A percentile compares a stretch with the other conserved stretches of the same genome.
phyloP scores from a whole-genome alignment of 371 early-diverging fungal species.

The Homolaphlyctis polyrhiza region DNA sequence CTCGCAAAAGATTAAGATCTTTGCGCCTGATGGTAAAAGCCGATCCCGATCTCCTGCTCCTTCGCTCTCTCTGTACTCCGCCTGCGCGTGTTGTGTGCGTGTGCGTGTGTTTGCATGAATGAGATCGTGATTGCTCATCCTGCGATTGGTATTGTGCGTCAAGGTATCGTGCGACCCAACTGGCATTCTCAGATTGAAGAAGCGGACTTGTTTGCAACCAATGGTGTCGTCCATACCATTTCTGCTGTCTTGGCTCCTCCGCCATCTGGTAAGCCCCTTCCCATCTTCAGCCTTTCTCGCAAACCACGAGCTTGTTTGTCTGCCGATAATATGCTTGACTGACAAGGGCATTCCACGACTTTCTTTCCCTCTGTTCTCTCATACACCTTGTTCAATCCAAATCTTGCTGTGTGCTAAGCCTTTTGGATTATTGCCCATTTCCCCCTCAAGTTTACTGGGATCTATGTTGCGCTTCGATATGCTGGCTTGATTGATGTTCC shows the following conservation, averaged over 20 bases:
- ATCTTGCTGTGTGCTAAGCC: too few species aligned
- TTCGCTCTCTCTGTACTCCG: too few species aligned
- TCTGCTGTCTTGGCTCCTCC: conserved; percentile 6
- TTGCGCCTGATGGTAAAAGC: neutral
- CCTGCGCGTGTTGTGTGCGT: too few species aligned
- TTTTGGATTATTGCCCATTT: conserved; percentile 7
- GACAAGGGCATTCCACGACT: too few species aligned
- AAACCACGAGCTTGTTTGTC: too few species aligned
- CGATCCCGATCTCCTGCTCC: neutral
- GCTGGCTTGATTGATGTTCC: conserved; percentile 4
- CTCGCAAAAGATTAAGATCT: conserved; percentile 12
- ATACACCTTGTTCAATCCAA: too few species aligned
- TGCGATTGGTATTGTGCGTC: neutral
- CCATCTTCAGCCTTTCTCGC: too few species aligned
- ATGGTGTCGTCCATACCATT: neutral
- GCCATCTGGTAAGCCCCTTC: too few species aligned
- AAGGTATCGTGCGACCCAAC: conserved; percentile 6
- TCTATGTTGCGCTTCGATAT: conserved; percentile 1
- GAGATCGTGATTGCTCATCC: neutral
- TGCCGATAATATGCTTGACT: too few species aligned
- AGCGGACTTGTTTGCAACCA: neutral
- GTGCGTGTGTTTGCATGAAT: neutral
- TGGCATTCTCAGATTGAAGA: neutral
- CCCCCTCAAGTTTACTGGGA: conserved; percentile 10
- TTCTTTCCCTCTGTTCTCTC: too few species aligned